phyloP scores from a whole-genome alignment of 208 protist species.

The Acanthamoeba triangularis region DNA sequence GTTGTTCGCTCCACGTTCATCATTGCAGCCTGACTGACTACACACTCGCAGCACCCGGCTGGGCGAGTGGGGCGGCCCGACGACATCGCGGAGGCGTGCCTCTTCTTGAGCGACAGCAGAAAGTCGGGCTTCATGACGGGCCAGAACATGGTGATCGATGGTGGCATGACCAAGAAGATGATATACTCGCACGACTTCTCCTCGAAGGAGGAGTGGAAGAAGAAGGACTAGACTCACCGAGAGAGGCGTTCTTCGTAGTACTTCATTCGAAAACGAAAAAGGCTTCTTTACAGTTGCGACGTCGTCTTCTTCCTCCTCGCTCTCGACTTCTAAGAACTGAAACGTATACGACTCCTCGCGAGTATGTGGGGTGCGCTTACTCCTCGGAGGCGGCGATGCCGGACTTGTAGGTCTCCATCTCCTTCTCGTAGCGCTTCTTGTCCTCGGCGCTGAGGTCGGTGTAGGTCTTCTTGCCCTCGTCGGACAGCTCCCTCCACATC shows the following conservation, averaged over 20 bases:
- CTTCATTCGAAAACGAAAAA: not conserved
- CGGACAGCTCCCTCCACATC: slow-evolving; percentile 44
- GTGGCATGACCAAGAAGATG: slow-evolving; percentile 71
- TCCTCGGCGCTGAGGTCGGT: slow-evolving; percentile 27
- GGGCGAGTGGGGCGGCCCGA: slow-evolving; percentile 54
- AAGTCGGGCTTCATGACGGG: slow-evolving; percentile 65
- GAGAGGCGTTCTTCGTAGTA: not conserved
- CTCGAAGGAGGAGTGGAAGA: slow-evolving; percentile 29
- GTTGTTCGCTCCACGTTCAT: no score
- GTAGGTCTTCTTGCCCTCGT: slow-evolving; percentile 73
- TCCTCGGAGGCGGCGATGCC: slow-evolving; percentile 67
- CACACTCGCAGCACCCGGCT: not conserved
- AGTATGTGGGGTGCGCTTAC: not conserved
- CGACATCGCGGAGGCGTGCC: slow-evolving; percentile 24
- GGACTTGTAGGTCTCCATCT: slow-evolving; percentile 8
- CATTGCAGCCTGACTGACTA: no score
- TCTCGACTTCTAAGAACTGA: not conserved
- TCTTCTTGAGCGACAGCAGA: slow-evolving; percentile 18
- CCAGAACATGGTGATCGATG: slow-evolving; percentile 31
- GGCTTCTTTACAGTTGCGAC: not conserved
- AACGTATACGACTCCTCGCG: not conserved
- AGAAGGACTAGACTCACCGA: not conserved
- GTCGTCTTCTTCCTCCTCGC: not conserved
- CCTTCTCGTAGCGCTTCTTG: slow-evolving; percentile 77
- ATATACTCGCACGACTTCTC: slow-evolving; percentile 49